Evolutionary conservation across 2,329 filamentous ascomycete species (phyloP).

Genomic region (Teratosphaeria pseudoeucalypti): DNA sequence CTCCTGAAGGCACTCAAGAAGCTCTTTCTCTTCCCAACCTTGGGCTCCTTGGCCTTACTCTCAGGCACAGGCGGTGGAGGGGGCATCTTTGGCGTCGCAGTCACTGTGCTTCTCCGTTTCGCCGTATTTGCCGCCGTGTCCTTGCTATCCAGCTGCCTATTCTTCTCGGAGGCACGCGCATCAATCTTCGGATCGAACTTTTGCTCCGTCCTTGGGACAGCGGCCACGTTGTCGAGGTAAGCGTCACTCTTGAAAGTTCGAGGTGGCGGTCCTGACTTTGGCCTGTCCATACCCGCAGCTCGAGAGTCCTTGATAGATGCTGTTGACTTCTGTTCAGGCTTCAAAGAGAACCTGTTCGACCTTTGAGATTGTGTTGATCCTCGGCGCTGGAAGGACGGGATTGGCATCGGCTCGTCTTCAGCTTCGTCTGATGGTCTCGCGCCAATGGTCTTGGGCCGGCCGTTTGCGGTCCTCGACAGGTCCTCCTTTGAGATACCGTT

Average conservation of each 20-base stretch:
- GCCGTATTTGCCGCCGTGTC: slow-evolving; percentile 17
- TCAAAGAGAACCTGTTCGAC: not conserved
- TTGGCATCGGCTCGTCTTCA: slow-evolving; percentile 1
- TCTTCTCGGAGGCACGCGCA: slow-evolving; percentile 3
- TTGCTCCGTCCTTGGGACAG: not conserved
- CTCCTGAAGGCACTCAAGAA: slow-evolving; percentile 35
- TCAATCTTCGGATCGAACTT: slow-evolving; percentile 7
- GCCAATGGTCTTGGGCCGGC: slow-evolving; percentile 19
- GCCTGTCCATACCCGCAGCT: not conserved
- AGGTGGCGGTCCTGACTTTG: not conserved
- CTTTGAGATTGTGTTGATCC: not conserved
- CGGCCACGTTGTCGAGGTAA: slow-evolving; percentile 4
- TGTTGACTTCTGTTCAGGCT: not conserved
- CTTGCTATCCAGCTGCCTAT: slow-evolving; percentile 1
- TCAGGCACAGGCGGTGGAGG: slow-evolving; percentile 15
- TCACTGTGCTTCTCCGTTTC: slow-evolving; percentile 19
- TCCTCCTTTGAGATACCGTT: slow-evolving; percentile 20
- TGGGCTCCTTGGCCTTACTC: slow-evolving; percentile 17
- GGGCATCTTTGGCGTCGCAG: slow-evolving; percentile 18
- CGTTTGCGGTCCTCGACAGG: slow-evolving; percentile 9
- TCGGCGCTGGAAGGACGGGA: not conserved
- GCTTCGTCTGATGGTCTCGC: slow-evolving; percentile 3
- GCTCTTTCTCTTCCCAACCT: slow-evolving; percentile 37
- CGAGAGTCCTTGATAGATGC: not conserved
- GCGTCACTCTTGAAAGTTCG: not conserved